phyloP scores from a whole-genome alignment of 2,329 filamentous ascomycete genomes.

The Fusarium sp. region DNA sequence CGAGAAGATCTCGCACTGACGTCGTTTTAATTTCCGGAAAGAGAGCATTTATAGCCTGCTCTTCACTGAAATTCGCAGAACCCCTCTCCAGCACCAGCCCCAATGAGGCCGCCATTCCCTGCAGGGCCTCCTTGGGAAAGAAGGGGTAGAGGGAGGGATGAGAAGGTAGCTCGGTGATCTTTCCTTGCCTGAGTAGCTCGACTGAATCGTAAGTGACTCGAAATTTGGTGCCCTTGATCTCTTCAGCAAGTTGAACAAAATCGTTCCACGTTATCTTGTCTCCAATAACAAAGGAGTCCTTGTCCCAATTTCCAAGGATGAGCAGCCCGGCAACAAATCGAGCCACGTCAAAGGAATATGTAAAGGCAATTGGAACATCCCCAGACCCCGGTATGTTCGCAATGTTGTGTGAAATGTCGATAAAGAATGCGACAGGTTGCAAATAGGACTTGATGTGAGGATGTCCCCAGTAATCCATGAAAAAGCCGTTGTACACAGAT shows the following conservation, averaged over 20 bases:
- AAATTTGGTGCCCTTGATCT: conserved; percentile 10
- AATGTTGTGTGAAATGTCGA: conserved; percentile 56
- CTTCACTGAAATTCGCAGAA: too few species aligned
- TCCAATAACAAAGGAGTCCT: neutral
- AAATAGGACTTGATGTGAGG: conserved; percentile 5
- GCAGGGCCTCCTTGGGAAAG: conserved; percentile 17
- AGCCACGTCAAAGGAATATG: neutral
- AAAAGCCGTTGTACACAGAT: neutral
- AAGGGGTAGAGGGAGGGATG: conserved; percentile 8
- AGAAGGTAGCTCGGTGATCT: conserved; percentile 14
- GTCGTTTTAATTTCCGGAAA: too few species aligned
- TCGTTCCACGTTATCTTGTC: neutral
- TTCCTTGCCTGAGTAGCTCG: conserved; percentile 2
- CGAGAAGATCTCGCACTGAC: too few species aligned
- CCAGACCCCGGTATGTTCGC: conserved; percentile 4
- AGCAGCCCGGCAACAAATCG: neutral
- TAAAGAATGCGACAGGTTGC: conserved; percentile 39
- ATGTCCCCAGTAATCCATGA: conserved; percentile 16
- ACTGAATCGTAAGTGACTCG: conserved; percentile 9
- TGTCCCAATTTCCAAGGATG: neutral
- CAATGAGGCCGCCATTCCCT: conserved; percentile 1
- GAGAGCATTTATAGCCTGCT: too few species aligned
- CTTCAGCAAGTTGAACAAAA: neutral
- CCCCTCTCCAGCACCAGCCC: conserved; percentile 5
- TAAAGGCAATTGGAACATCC: conserved; percentile 2